Conservation (phyloP, 495 filamentous ascomycete species). For the Neurospora sp. region DNA sequence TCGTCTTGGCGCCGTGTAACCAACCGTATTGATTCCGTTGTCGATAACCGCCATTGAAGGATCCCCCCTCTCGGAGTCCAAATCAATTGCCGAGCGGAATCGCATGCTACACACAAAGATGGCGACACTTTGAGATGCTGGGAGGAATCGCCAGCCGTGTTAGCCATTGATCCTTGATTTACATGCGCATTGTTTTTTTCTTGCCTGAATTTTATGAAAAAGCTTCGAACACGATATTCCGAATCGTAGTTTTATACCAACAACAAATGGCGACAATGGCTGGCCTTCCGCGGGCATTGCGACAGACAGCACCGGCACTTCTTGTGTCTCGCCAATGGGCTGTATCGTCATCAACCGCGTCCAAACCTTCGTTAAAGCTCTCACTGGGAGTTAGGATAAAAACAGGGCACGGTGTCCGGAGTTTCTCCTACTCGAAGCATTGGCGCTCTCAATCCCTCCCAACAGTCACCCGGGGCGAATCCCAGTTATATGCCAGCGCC, state of each 20-base stretch:
- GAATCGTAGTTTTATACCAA: neutral
- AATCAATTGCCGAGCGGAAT: neutral
- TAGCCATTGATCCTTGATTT: neutral
- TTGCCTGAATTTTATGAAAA: neutral
- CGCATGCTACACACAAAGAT: neutral
- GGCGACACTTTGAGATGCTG: neutral
- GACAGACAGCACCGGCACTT: neutral
- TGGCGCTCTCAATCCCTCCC: constrained; percentile 17
- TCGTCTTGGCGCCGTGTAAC: neutral
- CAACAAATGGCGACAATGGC: neutral
- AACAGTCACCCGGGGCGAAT: constrained; percentile 26
- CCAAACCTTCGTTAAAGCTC: neutral
- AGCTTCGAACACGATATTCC: neutral
- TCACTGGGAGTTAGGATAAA: neutral
- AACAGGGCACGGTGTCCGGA: neutral
- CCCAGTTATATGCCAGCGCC: constrained; percentile 46
- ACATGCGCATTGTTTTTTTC: neutral
- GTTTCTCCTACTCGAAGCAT: constrained; percentile 11
- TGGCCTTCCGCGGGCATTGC: neutral
- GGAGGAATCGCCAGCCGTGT: neutral
- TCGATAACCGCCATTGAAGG: neutral
- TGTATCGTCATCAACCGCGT: neutral
- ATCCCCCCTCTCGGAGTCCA: neutral
- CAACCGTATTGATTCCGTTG: neutral
- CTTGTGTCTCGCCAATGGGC: neutral